A percentile compares a stretch with the other conserved stretches of the same genome.
phyloP scores from a whole-genome alignment of 257 asterid species.

The Cynanchum wilfordii region DNA sequence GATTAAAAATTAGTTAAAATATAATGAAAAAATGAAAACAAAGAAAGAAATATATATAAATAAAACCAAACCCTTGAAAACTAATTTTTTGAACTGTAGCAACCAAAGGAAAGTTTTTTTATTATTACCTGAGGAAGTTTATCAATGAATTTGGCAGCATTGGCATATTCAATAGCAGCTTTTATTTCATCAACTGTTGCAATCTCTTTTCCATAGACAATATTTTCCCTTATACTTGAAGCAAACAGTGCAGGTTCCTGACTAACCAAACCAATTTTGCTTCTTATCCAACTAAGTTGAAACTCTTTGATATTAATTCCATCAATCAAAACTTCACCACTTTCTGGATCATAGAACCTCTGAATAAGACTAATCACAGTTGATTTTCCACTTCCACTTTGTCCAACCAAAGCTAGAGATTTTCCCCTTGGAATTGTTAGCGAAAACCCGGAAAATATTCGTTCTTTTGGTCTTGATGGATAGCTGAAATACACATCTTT shows the following conservation, averaged over 20 bases:
- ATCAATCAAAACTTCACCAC: constrained; percentile 70
- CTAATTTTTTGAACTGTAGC: too few species aligned
- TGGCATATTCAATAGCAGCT: constrained; percentile 60
- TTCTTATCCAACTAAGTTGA: constrained; percentile 83
- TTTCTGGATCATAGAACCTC: constrained; percentile 73
- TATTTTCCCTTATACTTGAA: constrained; percentile 74
- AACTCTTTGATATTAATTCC: constrained; percentile 64
- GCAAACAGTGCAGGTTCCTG: constrained; percentile 78
- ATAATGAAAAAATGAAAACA: too few species aligned
- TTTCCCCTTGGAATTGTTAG: constrained; percentile 54
- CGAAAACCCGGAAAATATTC: constrained; percentile 62
- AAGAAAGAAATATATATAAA: too few species aligned
- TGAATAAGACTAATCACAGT: constrained; percentile 72
- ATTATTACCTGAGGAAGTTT: constrained; percentile 62
- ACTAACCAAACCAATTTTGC: constrained; percentile 77
- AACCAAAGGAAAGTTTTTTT: too few species aligned
- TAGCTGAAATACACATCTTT: constrained; percentile 55
- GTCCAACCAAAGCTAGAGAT: constrained; percentile 86
- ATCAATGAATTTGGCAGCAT: constrained; percentile 75
- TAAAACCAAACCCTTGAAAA: too few species aligned
- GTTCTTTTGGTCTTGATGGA: constrained; percentile 78
- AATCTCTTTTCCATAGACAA: constrained; percentile 64
- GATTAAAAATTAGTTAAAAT: too few species aligned
- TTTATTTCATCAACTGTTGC: constrained; percentile 64
- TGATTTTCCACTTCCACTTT: constrained; percentile 88